These are phyloP conservation scores for Leccinum fallax DNA, from an alignment of 1,284 basidiomycete genomes.

Conservation along the genomic window DNA sequence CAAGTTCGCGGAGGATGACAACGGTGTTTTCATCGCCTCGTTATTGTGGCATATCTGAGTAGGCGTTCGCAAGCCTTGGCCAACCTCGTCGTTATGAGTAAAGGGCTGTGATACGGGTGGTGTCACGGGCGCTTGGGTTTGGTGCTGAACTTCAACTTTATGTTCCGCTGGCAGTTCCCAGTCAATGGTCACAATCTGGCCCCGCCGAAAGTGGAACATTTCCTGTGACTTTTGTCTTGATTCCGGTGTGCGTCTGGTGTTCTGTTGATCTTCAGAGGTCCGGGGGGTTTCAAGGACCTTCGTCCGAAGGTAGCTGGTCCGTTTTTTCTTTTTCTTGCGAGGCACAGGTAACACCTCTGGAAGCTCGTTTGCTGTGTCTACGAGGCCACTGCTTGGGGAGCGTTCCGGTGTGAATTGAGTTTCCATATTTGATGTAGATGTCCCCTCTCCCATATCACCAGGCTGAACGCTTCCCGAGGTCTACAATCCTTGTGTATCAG, in stretches of 20 bases:
- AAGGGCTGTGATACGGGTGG: neutral
- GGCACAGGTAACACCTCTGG: neutral
- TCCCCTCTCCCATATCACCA: neutral
- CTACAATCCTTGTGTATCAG: constrained; percentile 13
- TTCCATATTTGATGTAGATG: neutral
- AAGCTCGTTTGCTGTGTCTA: neutral
- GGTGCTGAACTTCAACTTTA: neutral
- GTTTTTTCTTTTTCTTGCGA: constrained; percentile 9
- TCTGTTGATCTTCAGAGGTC: neutral
- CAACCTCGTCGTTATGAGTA: neutral
- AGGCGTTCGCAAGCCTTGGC: neutral
- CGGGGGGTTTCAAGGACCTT: neutral
- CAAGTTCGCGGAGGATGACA: neutral
- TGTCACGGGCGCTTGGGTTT: neutral
- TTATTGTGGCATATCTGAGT: neutral
- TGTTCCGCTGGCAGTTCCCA: neutral
- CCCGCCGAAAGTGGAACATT: constrained; percentile 21
- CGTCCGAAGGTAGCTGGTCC: neutral
- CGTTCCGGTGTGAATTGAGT: neutral
- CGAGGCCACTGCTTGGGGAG: neutral
- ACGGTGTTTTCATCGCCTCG: neutral
- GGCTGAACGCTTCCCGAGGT: neutral
- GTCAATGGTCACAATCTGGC: constrained; percentile 18
- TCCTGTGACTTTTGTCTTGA: neutral
- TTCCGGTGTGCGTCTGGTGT: neutral